A percentile compares a stretch with the other conserved stretches of the same genome.
Evolutionary conservation across 1,284 basidiomycete species (phyloP).

Genomic region (Tremellales sp.): DNA sequence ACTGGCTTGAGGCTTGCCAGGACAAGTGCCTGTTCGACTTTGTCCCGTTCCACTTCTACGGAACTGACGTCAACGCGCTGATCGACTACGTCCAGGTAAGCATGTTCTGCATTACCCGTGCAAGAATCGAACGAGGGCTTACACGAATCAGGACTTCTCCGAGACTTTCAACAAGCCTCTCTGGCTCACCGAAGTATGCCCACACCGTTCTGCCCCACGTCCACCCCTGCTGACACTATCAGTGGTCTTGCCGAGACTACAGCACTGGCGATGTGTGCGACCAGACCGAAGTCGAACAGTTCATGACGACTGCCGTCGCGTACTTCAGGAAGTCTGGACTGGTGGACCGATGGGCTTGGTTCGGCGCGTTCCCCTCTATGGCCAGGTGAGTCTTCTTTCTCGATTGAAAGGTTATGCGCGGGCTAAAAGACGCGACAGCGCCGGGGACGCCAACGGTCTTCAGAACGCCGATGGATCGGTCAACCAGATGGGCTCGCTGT

Average conservation of each 20-base stretch:
- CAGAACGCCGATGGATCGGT: conserved; percentile 20
- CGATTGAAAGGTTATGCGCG: not conserved
- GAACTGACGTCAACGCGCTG: conserved; percentile 24
- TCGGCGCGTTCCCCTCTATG: conserved; percentile 26
- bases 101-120: conserved; percentile 13
- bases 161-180: conserved; percentile 21
- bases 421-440: not conserved
- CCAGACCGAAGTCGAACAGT: conserved; percentile 18
- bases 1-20: conserved; percentile 28
- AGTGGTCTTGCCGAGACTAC: conserved; percentile 21
- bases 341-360: conserved; percentile 34
- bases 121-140: not conserved
- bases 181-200: conserved; percentile 30
- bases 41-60: conserved; percentile 38
- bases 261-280: conserved; percentile 17
- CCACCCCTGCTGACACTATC: not conserved
- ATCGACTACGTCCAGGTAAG: conserved; percentile 27
- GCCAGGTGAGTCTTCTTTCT: not conserved
- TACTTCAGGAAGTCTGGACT: conserved; percentile 15
- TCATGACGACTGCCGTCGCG: conserved; percentile 28
- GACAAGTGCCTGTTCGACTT: conserved; percentile 36
- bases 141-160: not conserved
- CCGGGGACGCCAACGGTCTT: conserved; percentile 19
- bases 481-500: conserved; percentile 25
- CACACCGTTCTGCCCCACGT: not conserved